Percentiles rank a stretch among this genome's conserved stretches.
Evolutionary conservation across 257 asterid species (phyloP).

Genomic region (Scutellaria minor): DNA sequence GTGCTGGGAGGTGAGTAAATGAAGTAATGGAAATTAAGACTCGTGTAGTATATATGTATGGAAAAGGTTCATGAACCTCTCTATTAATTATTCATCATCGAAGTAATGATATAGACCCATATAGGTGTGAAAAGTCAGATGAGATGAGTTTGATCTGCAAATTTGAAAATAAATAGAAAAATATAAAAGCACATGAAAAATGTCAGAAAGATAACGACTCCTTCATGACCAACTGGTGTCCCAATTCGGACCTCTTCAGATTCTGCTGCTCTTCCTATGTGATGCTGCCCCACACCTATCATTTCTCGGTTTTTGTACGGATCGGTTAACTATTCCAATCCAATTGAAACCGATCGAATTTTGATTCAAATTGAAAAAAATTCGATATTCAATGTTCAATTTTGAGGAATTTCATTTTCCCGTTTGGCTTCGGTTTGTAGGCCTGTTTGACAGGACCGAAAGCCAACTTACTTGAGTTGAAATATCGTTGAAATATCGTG

Average conservation of each 20-base stretch:
- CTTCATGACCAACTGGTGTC: slow-evolving; percentile 28
- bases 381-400: too few species aligned
- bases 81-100: neutral
- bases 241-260: neutral
- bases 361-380: too few species aligned
- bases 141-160: neutral
- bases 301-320: too few species aligned
- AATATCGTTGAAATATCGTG: too few species aligned
- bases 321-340: too few species aligned
- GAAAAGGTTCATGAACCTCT: slow-evolving; percentile 46
- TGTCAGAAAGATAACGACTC: slow-evolving; percentile 53
- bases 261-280: neutral
- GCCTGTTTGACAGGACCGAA: too few species aligned
- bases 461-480: too few species aligned
- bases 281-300: neutral
- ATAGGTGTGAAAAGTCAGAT: slow-evolving; percentile 18
- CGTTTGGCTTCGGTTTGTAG: too few species aligned
- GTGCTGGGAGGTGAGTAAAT: slow-evolving; percentile 11
- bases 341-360: too few species aligned
- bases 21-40: slow-evolving; percentile 3
- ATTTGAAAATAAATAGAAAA: slow-evolving; percentile 13
- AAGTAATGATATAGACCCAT: slow-evolving; percentile 7
- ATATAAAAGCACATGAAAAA: slow-evolving; percentile 47
- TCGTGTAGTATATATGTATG: too few species aligned
- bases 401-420: too few species aligned